A percentile compares a stretch with the other conserved stretches of the same genome.
phyloP scores from a whole-genome alignment of 1,284 basidiomycete genomes.

The Ceratobasidium sp. region DNA sequence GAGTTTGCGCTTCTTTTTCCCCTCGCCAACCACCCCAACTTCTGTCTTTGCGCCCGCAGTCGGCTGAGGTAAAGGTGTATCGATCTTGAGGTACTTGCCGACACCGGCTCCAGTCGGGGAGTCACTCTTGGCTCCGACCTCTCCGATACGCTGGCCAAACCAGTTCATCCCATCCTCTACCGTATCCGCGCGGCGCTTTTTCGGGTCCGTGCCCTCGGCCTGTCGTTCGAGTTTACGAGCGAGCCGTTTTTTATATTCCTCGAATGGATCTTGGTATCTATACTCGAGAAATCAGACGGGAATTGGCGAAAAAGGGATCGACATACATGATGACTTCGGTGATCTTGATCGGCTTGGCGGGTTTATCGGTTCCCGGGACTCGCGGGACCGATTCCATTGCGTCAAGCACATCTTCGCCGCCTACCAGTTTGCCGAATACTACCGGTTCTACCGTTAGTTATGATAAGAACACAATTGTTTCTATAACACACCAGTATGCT shows the following conservation, averaged over 20 bases:
- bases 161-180: conserved; percentile 78
- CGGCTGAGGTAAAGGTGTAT: conserved; percentile 17
- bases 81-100: conserved; percentile 73
- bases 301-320: background rate
- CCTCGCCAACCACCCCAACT: conserved; percentile 55
- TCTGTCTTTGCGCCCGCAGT: conserved; percentile 6
- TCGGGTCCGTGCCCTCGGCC: conserved; percentile 59
- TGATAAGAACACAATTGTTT: conserved; percentile 39
- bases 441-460: conserved; percentile 69
- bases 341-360: conserved; percentile 84
- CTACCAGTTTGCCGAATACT: conserved; percentile 96
- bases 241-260: conserved; percentile 82
- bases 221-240: conserved; percentile 76
- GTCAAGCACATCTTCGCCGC: conserved; percentile 91
- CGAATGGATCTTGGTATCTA: conserved; percentile 79
- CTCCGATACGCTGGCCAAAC: conserved; percentile 67
- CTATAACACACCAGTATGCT: conserved; percentile 51
- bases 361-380: conserved; percentile 88
- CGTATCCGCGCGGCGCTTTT: conserved; percentile 60
- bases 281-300: background rate
- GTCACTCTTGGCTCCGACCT: conserved; percentile 6
- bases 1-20: conserved; percentile 77
- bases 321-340: conserved; percentile 81
- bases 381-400: conserved; percentile 84
- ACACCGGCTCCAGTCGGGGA: conserved; percentile 56